phyloP scores from a whole-genome alignment of 345 rosid genomes.

The Acer negundo region DNA sequence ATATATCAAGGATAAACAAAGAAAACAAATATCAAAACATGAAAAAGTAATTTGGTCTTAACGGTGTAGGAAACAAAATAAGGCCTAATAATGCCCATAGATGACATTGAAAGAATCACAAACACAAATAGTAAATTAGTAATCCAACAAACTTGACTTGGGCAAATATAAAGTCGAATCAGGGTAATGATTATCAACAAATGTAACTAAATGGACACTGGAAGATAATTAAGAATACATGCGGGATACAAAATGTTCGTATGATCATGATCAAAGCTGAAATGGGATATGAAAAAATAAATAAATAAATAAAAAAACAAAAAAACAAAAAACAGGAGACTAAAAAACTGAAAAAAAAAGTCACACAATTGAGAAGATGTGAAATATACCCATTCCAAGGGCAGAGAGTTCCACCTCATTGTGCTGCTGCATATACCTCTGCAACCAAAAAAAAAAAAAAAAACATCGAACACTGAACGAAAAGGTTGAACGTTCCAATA shows the following conservation, averaged over 20 bases:
- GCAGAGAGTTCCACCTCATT: conserved; percentile 90
- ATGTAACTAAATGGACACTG: no score
- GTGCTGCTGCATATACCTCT: conserved; percentile 96
- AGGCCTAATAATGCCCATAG: background rate
- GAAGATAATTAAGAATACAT: background rate
- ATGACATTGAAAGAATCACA: background rate
- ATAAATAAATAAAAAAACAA: no score
- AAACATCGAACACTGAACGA: background rate
- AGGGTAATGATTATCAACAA: background rate
- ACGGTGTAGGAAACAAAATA: background rate
- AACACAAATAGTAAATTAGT: background rate
- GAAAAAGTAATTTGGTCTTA: background rate
- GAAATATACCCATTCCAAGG: conserved; percentile 87
- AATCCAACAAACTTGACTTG: background rate
- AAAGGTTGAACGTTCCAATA: background rate
- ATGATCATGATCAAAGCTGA: no score
- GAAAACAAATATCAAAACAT: background rate
- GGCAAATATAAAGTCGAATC: background rate
- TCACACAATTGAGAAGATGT: background rate
- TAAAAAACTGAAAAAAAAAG: background rate
- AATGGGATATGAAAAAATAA: background rate
- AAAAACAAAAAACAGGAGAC: no score
- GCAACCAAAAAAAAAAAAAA: conserved; percentile 28
- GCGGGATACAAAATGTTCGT: background rate
- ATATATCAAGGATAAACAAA: background rate